These are phyloP conservation scores for Kwoniella sp. DNA, from an alignment of 768 basidiomycete species.

Conservation along the genomic window DNA sequence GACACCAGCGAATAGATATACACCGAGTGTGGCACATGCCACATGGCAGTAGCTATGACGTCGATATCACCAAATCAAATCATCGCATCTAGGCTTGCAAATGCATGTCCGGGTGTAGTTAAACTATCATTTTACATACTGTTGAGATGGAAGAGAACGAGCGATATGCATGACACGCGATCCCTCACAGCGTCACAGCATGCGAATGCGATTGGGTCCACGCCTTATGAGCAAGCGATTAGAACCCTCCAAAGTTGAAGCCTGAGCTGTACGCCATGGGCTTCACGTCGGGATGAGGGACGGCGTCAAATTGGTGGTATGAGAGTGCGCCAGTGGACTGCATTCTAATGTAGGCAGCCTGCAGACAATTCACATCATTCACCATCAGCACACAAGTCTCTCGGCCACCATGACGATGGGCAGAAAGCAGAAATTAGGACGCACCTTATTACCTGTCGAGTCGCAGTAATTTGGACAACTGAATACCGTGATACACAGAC, in stretches of 20 bases:
- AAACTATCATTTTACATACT: too few species aligned
- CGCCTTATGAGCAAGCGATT: too few species aligned
- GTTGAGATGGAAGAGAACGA: too few species aligned
- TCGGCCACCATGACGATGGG: too few species aligned
- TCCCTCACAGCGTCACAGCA: too few species aligned
- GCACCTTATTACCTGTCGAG: constrained; percentile 65
- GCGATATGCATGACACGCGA: too few species aligned
- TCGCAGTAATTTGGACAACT: constrained; percentile 79
- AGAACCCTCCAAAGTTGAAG: constrained; percentile 34
- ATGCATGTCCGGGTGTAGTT: not conserved
- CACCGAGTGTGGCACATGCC: constrained; percentile 23
- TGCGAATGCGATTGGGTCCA: too few species aligned
- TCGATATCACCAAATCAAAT: not conserved
- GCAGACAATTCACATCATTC: too few species aligned
- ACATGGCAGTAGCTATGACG: constrained; percentile 7
- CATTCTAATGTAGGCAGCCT: constrained; percentile 63
- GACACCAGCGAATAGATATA: constrained; percentile 8
- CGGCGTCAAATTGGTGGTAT: constrained; percentile 76
- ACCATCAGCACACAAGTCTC: too few species aligned
- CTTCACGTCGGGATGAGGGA: constrained; percentile 82
- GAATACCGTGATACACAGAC: constrained; percentile 83
- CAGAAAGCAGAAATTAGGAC: constrained; percentile 48
- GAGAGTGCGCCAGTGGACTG: constrained; percentile 72
- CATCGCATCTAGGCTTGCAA: not conserved
- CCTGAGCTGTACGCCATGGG: constrained; percentile 76